Base-by-base conservation (phyloP, 179 eudicot genomes). In the Kewa caespitosa region DNA sequence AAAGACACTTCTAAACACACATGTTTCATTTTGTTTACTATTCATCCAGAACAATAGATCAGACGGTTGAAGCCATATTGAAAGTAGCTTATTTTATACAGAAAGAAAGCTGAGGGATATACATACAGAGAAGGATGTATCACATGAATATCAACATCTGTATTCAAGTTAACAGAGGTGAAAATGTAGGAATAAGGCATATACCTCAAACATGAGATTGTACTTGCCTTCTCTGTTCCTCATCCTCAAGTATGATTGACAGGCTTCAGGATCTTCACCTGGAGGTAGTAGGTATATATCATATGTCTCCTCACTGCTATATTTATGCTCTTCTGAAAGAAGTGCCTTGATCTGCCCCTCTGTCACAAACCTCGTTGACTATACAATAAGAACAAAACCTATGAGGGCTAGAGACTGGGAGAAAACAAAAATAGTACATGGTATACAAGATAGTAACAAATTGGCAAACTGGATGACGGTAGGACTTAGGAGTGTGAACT, bases 201-300 rank as follows among this genome's bases (percentile, higher is more conserved):
- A 69, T 71, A 93, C 98, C 97, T 94, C 97, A 78, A 92, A 94
- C 98, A 94, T 94, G 43, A 94, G 97, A 84, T 86, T 94, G 85
- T 94, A 94, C 57, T 94, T 94, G 31, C 97, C 98, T 84, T 90
- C 94, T 83, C 88, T 86, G 82, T 94, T 94, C 86, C 98, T 89
- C 98, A 94, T 92, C 84, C 98, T 90, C 74, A 94, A 86, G 86
- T 94, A 90, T 39, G 97, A 94, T 78, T 94, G 98, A 79, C 98
- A 94, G 32, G 91, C 97, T 87, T 94, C 96, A 69, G 98, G 97
- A 84, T 94, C 98, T 86, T 94, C 94, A 72, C 96, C 96, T 9
- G 97, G 98, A 22, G 98, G 98, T 59, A 90, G 87, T 73, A 94
- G 98, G 86, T 88, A 94, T 70, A 94, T 94, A 81, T 94, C 97